These are phyloP conservation scores for Geranomyces variabilis DNA, from an alignment of 192 early-diverging fungal genomes.

Conservation along the genomic window DNA sequence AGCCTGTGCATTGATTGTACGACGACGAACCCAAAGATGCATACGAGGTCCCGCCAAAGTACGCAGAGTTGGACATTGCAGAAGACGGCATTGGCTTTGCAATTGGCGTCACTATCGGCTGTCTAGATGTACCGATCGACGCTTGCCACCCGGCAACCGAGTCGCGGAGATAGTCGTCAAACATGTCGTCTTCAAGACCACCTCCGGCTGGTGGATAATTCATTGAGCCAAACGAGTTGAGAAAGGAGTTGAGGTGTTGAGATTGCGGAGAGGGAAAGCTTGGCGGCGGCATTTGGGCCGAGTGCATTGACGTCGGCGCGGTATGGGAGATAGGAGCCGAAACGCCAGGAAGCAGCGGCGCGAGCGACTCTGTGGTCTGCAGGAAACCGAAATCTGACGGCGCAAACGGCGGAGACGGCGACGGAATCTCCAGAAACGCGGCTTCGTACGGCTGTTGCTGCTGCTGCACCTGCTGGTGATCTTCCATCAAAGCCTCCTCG, in stretches of 20 bases:
- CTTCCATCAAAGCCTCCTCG: too few relatives aligned
- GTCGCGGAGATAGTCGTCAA: slow-evolving; percentile 24
- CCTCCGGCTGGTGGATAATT: neutral
- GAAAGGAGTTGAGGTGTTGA: neutral
- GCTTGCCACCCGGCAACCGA: slow-evolving; percentile 21
- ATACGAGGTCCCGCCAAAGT: neutral
- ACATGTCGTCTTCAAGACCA: slow-evolving; percentile 11
- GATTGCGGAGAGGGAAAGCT: neutral
- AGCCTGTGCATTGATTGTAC: neutral
- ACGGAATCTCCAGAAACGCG: neutral
- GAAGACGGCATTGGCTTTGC: neutral
- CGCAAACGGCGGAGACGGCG: too few relatives aligned
- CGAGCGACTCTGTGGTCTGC: neutral
- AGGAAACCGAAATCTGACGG: too few relatives aligned
- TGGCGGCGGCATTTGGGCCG: neutral
- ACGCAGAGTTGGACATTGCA: slow-evolving; percentile 1
- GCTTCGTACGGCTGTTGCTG: neutral
- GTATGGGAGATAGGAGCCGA: neutral
- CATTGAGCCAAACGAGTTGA: neutral
- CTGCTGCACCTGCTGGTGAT: neutral
- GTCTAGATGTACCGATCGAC: slow-evolving; percentile 6
- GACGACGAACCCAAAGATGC: neutral
- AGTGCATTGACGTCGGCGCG: neutral
- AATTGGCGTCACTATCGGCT: neutral
- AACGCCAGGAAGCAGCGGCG: neutral